Base-by-base conservation (phyloP, 306 rosid genomes). In the Trifolium fragiferum region DNA sequence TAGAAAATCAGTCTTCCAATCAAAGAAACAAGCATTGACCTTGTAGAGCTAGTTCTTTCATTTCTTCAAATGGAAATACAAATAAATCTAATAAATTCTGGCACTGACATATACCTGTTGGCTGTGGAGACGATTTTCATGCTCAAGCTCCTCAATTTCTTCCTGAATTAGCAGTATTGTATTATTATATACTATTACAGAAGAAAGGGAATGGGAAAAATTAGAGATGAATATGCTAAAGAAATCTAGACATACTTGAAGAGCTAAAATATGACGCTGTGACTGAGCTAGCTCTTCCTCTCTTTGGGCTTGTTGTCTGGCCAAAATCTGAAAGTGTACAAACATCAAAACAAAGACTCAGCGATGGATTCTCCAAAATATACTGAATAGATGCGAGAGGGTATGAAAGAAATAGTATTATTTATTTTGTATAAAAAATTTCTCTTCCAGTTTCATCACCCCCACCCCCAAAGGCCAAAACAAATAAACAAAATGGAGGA, bases 291-390 rank as follows among this genome's bases (percentile, higher is more conserved):
- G 84, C 79, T 95, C 98, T 80, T 95, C 99, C 84, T 92, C 99
- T 78, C 98, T 90, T 73, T 95, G 99, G 16, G 98, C 99, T 86
- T 95, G 98, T 84, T 92, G 99, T 88, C 99, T 95, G 30, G 99
- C 99, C 86, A 95, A 79, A 81, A 92, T 50, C 99, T 95, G 93
- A 75, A 85, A 74, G 79, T 78, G 61, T 53, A 49, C 20, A 69
- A 37, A 54, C 70, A 75, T 40, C 74, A 63, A 33, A 68, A 82
- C 50, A 66, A 35, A 67, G 43, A 59, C 27, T 75, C 47, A 21
- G 64, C 16, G 49, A 62, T 51, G 76, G 72, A 54, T 65, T 74
- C 61, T 21, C 35, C 51, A 76, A 74, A 78, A 19, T 77, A 49
- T 54, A 74, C 18, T 46, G 46, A 57, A 43, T 19, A 33, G 18